phyloP scores from a whole-genome alignment of 805 yeast species.

The Pichia deserticola region DNA sequence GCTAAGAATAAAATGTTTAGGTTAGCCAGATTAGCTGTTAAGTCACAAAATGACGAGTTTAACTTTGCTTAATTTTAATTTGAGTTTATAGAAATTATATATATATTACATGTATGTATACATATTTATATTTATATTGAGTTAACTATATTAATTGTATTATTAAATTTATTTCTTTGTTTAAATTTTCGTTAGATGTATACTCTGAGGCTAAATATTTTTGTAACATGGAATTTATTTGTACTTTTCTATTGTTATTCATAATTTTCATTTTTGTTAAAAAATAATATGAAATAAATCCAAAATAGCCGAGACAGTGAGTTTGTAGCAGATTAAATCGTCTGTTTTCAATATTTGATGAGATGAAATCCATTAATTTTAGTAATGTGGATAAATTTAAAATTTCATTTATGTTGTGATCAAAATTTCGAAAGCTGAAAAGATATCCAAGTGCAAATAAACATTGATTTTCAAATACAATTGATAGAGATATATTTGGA shows the following conservation, averaged over 20 bases:
- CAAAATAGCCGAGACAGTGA: constrained; percentile 25
- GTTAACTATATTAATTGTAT: too few relatives aligned
- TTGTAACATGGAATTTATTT: not conserved
- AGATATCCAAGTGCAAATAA: constrained; percentile 18
- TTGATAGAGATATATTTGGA: too few relatives aligned
- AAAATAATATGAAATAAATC: constrained; percentile 2
- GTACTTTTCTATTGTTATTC: too few relatives aligned
- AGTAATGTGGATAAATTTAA: not conserved
- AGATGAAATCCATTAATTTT: too few relatives aligned
- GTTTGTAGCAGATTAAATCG: constrained; percentile 5
- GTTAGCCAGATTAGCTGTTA: constrained; percentile 63
- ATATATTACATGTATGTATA: too few relatives aligned
- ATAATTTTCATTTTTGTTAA: not conserved
- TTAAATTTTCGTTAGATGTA: too few relatives aligned
- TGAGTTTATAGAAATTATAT: too few relatives aligned
- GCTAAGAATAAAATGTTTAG: constrained; percentile 68
- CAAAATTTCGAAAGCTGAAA: constrained; percentile 9
- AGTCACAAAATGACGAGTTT: constrained; percentile 63
- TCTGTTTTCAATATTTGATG: too few relatives aligned
- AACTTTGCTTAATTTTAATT: constrained; percentile 35
- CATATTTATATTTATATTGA: too few relatives aligned
- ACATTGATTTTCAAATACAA: not conserved
- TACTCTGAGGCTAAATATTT: not conserved
- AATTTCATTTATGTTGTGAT: constrained; percentile 1
- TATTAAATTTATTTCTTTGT: too few relatives aligned